Evolutionary conservation across 495 filamentous ascomycete species (phyloP).

Genomic region (Neurospora sp.): DNA sequence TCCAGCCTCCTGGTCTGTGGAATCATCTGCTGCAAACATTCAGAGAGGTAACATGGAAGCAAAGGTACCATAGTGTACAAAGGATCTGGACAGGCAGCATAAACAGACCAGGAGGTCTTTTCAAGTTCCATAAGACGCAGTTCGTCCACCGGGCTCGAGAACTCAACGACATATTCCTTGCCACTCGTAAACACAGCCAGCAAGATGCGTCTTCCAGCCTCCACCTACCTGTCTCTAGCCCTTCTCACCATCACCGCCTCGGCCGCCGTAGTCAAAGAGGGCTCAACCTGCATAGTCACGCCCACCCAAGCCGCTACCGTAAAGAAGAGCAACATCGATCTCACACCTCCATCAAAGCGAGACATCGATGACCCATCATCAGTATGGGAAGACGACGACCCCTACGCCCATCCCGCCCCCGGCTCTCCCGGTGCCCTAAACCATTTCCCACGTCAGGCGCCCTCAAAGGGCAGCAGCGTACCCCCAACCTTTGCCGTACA

Average conservation of each 20-base stretch:
- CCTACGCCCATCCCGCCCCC: background rate
- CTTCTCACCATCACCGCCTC: constrained; percentile 4
- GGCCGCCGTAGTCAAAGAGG: constrained; percentile 23
- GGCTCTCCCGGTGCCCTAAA: constrained; percentile 5
- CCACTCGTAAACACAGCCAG: background rate
- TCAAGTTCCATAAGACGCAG: background rate
- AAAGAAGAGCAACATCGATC: constrained; percentile 9
- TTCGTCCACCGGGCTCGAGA: background rate
- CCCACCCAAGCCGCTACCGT: constrained; percentile 8
- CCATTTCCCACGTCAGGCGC: constrained; percentile 7
- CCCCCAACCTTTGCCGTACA: background rate
- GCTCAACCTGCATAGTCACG: constrained; percentile 30
- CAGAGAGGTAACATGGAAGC: background rate
- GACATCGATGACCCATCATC: constrained; percentile 3
- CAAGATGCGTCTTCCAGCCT: constrained; percentile 5
- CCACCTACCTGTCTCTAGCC: background rate
- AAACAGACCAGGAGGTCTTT: background rate
- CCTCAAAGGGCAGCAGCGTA: background rate
- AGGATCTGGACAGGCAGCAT: background rate
- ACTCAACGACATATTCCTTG: background rate
- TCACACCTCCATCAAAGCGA: constrained; percentile 4
- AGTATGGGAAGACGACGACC: background rate
- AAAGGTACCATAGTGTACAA: background rate
- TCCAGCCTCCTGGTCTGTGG: background rate
- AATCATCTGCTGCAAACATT: background rate